Evolutionary conservation across 345 rosid species (phyloP).

Genomic region (Camelina laxa): DNA sequence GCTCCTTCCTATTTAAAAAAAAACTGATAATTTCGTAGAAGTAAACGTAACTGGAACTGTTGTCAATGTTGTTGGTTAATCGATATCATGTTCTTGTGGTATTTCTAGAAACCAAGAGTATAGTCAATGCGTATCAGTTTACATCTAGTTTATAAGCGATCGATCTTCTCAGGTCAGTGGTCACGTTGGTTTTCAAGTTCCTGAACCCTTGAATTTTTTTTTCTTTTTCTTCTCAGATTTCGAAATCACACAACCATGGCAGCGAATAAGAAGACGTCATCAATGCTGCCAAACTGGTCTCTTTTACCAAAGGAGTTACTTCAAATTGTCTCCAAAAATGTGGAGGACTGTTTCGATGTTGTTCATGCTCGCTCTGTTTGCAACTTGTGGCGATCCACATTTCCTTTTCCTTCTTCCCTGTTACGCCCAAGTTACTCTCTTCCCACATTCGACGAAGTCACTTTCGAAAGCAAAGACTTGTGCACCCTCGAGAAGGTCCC

Average conservation of each 20-base stretch:
- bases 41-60: not conserved
- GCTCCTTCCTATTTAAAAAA: not conserved
- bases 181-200: not conserved
- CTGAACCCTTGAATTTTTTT: not conserved
- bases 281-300: not conserved
- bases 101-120: not conserved
- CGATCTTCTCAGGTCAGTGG: not conserved
- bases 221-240: not conserved
- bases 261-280: not conserved
- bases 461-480: not conserved
- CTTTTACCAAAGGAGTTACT: not conserved
- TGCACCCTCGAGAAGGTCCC: constrained; percentile 2
- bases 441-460: not conserved
- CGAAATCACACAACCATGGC: not conserved
- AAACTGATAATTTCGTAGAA: not conserved
- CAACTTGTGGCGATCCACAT: not conserved
- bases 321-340: not conserved
- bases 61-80: not conserved
- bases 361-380: constrained; percentile 21
- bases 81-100: not conserved
- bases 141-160: not conserved
- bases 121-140: too few relatives aligned
- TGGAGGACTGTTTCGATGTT: not conserved
- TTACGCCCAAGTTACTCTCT: not conserved
- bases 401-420: not conserved